Evolutionary conservation across 306 rosid species (phyloP), one percentile per base, ranked within the genome.

Genomic region (Cicer judaicum): DNA sequence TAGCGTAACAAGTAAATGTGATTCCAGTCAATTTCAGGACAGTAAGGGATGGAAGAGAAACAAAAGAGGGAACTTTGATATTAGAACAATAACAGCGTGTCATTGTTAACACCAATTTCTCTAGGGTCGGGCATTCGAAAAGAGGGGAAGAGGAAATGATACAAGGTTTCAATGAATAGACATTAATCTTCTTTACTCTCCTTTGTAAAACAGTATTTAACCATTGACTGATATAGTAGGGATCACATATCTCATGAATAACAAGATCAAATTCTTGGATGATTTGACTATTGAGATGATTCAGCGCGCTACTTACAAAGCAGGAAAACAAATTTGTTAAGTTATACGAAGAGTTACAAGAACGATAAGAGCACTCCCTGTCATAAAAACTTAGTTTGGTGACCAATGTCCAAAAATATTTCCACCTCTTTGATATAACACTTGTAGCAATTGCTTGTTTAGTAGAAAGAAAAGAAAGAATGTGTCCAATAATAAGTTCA

Each of bases 351-450:
- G 24, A 21, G 24, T 21, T 21, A 21, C 24, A 21, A 21, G 24
- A 2, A 21, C 1, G 24, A 21, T 21, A 21, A 21, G 24, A 21
- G 24, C 24, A 21, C 24, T 21, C 24, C 24, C 24, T 21, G 3
- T 70, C 82, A 0, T 7, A 0, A 5, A 78, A 24, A 5, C 10
- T 0, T 8, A 78, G 67, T 4, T 41, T 10, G 38, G 78, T 53
- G 60, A 72, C 8, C 9, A 14, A 15, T 12, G 73, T 72, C 82
- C 82, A 79, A 1, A 15, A 4, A 13, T 48, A 1, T 63, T 18
- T 54, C 82, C 82, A 79, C 5, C 29, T 54, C 52, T 54, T 38
- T 8, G 78, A 72, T 55, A 79, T 18, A 42, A 52, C 53, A n/a
- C 78, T 42, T 0, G 82, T 79, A 2, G 38, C 39, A 18, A 79